These are phyloP conservation scores for Guadua angustifolia DNA, from an alignment of 176 grass and related monocot genomes.

Conservation along the genomic window DNA sequence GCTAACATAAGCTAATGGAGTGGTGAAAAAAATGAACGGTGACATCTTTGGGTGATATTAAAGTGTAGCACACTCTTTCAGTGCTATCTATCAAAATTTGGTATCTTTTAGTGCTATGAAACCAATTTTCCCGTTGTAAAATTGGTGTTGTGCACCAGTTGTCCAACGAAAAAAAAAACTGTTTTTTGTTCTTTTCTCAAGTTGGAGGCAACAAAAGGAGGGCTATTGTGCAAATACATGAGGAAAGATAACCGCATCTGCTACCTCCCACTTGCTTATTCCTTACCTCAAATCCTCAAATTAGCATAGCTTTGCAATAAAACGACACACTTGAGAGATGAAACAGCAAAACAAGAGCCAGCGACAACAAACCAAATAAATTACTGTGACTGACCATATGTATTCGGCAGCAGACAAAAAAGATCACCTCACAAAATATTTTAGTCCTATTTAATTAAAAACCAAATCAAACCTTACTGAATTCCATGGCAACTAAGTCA, in stretches of 20 bases:
- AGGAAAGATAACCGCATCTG: background rate
- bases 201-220: background rate
- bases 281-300: background rate
- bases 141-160: background rate
- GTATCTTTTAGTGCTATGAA: too few species aligned
- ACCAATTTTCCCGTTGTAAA: background rate
- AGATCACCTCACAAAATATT: background rate
- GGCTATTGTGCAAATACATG: background rate
- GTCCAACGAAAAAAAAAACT: background rate
- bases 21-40: too few species aligned
- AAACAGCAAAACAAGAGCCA: too few species aligned
- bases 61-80: too few species aligned
- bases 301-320: constrained; percentile 3
- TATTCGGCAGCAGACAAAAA: constrained; percentile 4
- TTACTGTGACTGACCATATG: background rate
- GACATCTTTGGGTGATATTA: too few species aligned
- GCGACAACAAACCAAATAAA: background rate
- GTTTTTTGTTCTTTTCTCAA: background rate
- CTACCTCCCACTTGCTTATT: background rate
- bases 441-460: background rate
- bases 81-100: too few species aligned
- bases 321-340: background rate
- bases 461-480: background rate
- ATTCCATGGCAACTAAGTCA: background rate
- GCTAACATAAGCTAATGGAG: too few species aligned